Conservation (phyloP, 495 filamentous ascomycete genomes). For the Aspergillus nanangensis region DNA sequence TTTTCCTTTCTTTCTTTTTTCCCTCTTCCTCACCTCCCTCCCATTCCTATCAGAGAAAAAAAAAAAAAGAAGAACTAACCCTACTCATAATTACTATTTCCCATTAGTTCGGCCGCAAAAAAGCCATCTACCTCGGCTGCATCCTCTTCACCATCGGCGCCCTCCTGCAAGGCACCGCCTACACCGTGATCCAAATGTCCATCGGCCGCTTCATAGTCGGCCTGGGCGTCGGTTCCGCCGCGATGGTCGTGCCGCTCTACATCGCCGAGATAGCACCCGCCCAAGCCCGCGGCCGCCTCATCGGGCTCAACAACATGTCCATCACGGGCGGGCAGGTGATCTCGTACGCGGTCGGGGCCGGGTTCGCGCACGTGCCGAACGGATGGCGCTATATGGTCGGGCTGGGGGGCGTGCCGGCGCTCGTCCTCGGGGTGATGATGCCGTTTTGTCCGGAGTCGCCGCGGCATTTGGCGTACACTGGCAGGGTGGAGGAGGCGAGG, state of each 20-base stretch:
- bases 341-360: conserved; percentile 49
- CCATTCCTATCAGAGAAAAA: no score
- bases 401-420: conserved; percentile 46
- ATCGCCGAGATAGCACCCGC: conserved; percentile 47
- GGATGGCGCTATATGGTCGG: conserved; percentile 54
- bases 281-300: conserved; percentile 49
- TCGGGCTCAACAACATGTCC: conserved; percentile 53
- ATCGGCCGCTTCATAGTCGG: conserved; percentile 49
- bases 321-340: conserved; percentile 53
- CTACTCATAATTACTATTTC: no score
- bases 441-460: conserved; percentile 51
- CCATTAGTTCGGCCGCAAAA: conserved; percentile 44
- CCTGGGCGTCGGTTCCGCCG: conserved; percentile 51
- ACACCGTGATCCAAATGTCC: conserved; percentile 45
- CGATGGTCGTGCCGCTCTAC: conserved; percentile 44
- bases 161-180: conserved; percentile 42
- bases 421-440: conserved; percentile 37
- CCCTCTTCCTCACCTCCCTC: neutral
- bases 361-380: conserved; percentile 40
- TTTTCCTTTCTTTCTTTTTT: neutral
- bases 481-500: conserved; percentile 34
- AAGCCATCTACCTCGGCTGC: conserved; percentile 46
- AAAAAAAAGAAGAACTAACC: no score
- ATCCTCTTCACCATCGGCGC: conserved; percentile 44
- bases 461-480: conserved; percentile 46